A percentile compares a stretch with the other conserved stretches of the same genome.
phyloP scores from a whole-genome alignment of 345 rosid species.

The Mallotus nudiflorus region DNA sequence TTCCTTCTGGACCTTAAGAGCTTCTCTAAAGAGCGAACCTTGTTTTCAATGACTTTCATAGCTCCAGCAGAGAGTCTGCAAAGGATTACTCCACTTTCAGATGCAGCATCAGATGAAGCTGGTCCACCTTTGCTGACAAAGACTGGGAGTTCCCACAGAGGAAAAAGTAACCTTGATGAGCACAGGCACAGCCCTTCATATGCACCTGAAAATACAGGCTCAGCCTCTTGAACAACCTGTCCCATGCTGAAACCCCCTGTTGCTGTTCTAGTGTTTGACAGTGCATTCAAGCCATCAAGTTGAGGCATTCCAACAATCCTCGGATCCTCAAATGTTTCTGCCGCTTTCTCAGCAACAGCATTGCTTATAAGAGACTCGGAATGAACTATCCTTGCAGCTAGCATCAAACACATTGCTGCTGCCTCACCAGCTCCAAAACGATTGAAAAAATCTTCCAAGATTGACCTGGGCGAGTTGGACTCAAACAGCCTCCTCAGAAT shows the following conservation, averaged over 20 bases:
- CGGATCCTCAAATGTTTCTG: conserved; percentile 96
- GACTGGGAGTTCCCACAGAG: conserved; percentile 93
- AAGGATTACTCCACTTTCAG: conserved; percentile 57
- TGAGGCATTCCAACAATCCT: conserved; percentile 95
- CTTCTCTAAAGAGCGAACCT: conserved; percentile 82
- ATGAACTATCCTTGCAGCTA: conserved; percentile 82
- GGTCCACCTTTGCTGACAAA: conserved; percentile 57
- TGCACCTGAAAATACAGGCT: conserved; percentile 91
- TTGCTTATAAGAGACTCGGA: conserved; percentile 75
- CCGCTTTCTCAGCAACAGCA: conserved; percentile 83
- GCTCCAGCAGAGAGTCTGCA: conserved; percentile 83
- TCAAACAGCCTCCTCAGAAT: conserved; percentile 86
- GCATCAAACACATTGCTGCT: conserved; percentile 97
- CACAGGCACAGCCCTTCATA: conserved; percentile 94
- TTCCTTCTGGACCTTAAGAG: conserved; percentile 86
- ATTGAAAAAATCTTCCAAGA: conserved; percentile 86
- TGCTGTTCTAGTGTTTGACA: conserved; percentile 77
- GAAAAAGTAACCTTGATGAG: conserved; percentile 85
- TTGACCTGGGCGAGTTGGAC: conserved; percentile 75
- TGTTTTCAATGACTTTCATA: conserved; percentile 80
- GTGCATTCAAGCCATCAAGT: conserved; percentile 77
- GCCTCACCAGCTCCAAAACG: conserved; percentile 98
- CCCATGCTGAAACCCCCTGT: conserved; percentile 99
- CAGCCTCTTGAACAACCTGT: conserved; percentile 97
- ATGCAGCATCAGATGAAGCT: conserved; percentile 39